Base-by-base conservation (phyloP, 495 filamentous ascomycete genomes). In the Trichoderma parareesei region DNA sequence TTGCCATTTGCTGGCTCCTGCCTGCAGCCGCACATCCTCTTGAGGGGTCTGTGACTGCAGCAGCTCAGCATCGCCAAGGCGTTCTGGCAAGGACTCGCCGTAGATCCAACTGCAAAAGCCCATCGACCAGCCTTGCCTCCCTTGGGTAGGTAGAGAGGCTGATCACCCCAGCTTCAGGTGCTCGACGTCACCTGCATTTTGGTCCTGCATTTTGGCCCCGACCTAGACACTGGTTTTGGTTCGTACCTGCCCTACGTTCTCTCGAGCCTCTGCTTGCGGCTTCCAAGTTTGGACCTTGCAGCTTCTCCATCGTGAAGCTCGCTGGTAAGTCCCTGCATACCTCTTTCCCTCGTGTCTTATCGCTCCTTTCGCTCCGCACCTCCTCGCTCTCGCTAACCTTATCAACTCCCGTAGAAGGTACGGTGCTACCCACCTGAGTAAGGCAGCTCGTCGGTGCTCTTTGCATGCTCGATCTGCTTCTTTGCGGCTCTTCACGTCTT, bases 401-500 rank as follows among this genome's bases (percentile, higher is more conserved):
- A 2, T 55, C 48, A 10, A 11, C 2, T 57, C 37, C 53, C 16
- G 8, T 27, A 57, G 53, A 57, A 57, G 33, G 27, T 57, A 37
- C 27, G 9, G 1, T 57, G 3, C 27, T 57, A 14, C 14, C 14
- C 18, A 37, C 48, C 48, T 4, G 10, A 35, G 46, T n/a, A 13
- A 33, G 9, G 33, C 53, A 57, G 53, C 53, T 57, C 53, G 16
- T 57, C 33, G 33, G 53, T 57, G 53, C 53, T 57, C 53, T 10
- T 37, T 14, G 10, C 48, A 18, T 57, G 20, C 20, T 33, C 53
- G 53, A 57, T 37, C 37, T 57, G 53, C 53, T 57, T 57, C 53
- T 33, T 57, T 16, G 20, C 46, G 20, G 53, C 27, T 35, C 20
- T 37, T 37, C 53, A 33, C 4, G n/a, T 57, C 14, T 35, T 37